These are phyloP conservation scores for Tothia fuscella DNA, from an alignment of 2,329 filamentous ascomycete genomes.

Conservation along the genomic window DNA sequence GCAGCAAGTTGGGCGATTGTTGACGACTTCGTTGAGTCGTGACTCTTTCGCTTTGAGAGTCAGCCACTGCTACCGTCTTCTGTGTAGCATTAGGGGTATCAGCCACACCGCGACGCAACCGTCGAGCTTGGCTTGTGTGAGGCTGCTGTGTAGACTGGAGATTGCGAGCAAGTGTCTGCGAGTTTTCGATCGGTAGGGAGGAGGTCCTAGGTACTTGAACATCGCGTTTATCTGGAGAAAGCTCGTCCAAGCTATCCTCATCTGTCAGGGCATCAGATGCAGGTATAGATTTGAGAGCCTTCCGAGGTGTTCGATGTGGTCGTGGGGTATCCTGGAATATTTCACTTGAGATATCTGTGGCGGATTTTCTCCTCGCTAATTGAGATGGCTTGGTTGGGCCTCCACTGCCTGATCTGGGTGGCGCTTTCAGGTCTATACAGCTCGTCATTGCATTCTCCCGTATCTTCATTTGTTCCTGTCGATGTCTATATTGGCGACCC, in stretches of 20 bases:
- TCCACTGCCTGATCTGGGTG: neutral
- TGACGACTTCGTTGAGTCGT: too few species aligned
- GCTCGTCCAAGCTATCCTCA: neutral
- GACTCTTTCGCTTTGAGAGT: too few species aligned
- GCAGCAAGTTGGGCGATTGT: too few species aligned
- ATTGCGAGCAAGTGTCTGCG: neutral
- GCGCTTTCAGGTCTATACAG: neutral
- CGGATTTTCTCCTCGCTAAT: slow-evolving; percentile 4
- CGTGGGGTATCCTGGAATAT: too few species aligned
- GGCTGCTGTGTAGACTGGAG: neutral
- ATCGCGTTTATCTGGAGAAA: neutral
- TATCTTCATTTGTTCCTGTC: slow-evolving; percentile 5
- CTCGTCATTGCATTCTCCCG: neutral
- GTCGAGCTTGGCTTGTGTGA: neutral
- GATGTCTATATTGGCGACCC: neutral
- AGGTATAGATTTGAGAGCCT: neutral
- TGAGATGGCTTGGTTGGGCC: neutral
- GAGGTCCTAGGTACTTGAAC: neutral
- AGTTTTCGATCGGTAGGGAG: neutral
- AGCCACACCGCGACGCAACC: neutral
- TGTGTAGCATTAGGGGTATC: slow-evolving; percentile 1
- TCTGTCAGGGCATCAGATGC: neutral
- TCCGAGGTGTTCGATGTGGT: neutral
- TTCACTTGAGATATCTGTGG: neutral
- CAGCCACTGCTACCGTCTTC: slow-evolving; percentile 2